Evolutionary conservation across 192 early-diverging fungal genomes (phyloP), one percentile per base, ranked within the genome.

Genomic region (Backusella sp.): DNA sequence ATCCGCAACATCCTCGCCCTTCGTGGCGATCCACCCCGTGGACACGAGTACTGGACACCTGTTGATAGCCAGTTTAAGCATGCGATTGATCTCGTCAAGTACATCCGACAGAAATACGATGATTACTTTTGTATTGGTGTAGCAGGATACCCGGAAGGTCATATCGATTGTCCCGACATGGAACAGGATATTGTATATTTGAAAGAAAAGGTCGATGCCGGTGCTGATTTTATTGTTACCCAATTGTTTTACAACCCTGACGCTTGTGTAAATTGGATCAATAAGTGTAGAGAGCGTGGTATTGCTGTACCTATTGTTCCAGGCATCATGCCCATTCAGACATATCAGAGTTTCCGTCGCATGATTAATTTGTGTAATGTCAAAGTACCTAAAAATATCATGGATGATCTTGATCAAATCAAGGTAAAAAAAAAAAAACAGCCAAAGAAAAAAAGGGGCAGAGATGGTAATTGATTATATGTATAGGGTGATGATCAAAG

Each of bases 101-200:
- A 95, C 78, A 94, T 96, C 78, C 87, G 92, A 26, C 78, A 91
- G 68, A 70, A 88, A 67, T 91, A 95, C 74, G 92, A 92, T 8
- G 92, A 94, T 80, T 94, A 92, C 82, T 96, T 96, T 75, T 95
- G 93, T 76, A 95, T 96, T 77, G 94, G 91, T 74, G 94, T 96
- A 46, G 94, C 94, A 26, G 94, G 91, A 17, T 95, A 95, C 83
- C 94, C 94, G 28, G 95, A 96, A 71, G 93, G 92, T 39, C 94
- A 96, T 74, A 83, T 89, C 34, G 95, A 96, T 76, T 86, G 84
- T 75, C 79, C 74, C 7, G 84, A 85, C 1, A 73, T 62, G 32
- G 37, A 42, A 3, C 65, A 83, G 11, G 94, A 96, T 76, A 78
- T 95, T 56, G 3, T 53, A 9, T 87, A 86, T 79, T 81, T 96